These are phyloP conservation scores for Cephalotrichum gorgonifer DNA, from an alignment of 2,329 filamentous ascomycete species.

Conservation along the genomic window DNA sequence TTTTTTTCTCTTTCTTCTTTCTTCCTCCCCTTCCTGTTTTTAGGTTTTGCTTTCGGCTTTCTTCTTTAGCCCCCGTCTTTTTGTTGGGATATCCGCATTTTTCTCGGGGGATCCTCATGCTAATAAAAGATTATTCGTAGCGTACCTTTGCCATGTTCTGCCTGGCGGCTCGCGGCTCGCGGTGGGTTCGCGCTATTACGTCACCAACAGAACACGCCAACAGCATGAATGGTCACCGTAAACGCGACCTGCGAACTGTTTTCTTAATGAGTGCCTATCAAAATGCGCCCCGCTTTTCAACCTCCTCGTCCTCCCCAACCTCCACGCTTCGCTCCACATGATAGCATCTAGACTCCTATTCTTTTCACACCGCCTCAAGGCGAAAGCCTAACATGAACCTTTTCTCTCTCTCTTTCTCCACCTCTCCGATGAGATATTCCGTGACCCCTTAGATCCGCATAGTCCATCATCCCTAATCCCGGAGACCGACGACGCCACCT, in stretches of 20 bases:
- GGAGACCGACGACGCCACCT: too few species aligned
- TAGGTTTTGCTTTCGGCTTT: too few species aligned
- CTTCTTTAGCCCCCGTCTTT: too few species aligned
- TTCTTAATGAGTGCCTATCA: not conserved
- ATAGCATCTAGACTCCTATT: not conserved
- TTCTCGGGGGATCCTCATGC: not conserved
- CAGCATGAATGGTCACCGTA: not conserved
- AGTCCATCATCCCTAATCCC: too few species aligned
- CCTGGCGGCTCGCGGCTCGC: not conserved
- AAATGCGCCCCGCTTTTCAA: not conserved
- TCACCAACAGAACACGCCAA: not conserved
- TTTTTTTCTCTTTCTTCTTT: not conserved
- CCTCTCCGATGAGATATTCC: not conserved
- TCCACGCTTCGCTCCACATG: not conserved
- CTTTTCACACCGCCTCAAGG: not conserved
- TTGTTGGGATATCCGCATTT: not conserved
- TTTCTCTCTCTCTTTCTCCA: not conserved
- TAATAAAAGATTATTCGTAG: not conserved
- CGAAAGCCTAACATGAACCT: not conserved
- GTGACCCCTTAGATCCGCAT: too few species aligned
- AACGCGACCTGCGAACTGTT: not conserved
- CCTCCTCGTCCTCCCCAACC: not conserved
- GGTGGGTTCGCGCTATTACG: not conserved
- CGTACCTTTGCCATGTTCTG: too few species aligned
- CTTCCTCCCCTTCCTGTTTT: not conserved